A percentile compares a stretch with the other conserved stretches of the same genome.
Conservation (phyloP, 805 yeast genomes). For the Zygosaccharomyces rouxii region DNA sequence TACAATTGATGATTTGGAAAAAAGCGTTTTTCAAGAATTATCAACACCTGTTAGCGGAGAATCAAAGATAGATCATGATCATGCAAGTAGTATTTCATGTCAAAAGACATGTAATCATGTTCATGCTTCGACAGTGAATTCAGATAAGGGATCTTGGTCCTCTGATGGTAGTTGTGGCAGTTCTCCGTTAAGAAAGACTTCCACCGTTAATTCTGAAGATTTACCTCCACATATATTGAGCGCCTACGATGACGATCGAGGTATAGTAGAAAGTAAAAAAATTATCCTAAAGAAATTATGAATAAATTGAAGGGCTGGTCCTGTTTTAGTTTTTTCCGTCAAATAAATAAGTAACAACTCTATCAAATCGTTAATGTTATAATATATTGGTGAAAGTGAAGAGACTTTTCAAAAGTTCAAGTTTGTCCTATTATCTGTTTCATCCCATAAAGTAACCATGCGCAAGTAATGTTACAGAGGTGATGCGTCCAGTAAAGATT, state of each 20-base stretch:
- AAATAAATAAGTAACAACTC: not conserved
- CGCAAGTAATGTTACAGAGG: slow-evolving; percentile 59
- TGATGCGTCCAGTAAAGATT: slow-evolving; percentile 85
- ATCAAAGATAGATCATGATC: not conserved
- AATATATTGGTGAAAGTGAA: not conserved
- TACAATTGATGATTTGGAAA: slow-evolving; percentile 15
- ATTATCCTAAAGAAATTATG: slow-evolving; percentile 8
- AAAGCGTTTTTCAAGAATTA: slow-evolving; percentile 15
- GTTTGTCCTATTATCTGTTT: not conserved
- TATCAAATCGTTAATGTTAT: not conserved
- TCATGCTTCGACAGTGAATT: slow-evolving; percentile 35
- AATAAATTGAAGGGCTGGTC: not conserved
- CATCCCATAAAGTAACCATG: slow-evolving; percentile 29
- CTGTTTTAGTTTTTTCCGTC: not conserved
- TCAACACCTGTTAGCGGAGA: slow-evolving; percentile 11
- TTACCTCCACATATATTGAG: slow-evolving; percentile 23
- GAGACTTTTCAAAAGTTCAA: not conserved
- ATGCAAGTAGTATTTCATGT: not conserved
- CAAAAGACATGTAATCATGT: not conserved
- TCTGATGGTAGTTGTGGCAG: slow-evolving; percentile 11
- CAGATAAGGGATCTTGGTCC: slow-evolving; percentile 36
- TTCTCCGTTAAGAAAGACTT: slow-evolving; percentile 6
- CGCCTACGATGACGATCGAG: slow-evolving; percentile 5
- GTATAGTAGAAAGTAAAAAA: slow-evolving; percentile 10
- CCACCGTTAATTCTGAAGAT: slow-evolving; percentile 11